A percentile compares a stretch with the other conserved stretches of the same genome.
phyloP scores from a whole-genome alignment of 768 basidiomycete species.

The Serendipita sp. region DNA sequence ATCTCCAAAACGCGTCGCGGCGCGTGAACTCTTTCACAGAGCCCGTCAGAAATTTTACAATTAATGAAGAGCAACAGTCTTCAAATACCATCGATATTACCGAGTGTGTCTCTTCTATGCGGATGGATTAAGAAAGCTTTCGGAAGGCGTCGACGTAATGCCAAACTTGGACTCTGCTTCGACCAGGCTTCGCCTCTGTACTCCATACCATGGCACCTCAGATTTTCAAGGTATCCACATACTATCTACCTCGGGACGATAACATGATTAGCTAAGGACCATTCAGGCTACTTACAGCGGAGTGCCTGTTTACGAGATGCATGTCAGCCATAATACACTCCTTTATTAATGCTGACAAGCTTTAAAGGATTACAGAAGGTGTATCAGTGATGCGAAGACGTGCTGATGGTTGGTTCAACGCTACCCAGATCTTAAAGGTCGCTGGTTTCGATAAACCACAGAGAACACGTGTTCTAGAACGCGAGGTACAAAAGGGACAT shows the following conservation, averaged over 20 bases:
- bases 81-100: too few relatives aligned
- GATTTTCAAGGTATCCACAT: conserved; percentile 61
- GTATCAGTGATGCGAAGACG: conserved; percentile 97
- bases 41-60: too few relatives aligned
- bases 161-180: not conserved
- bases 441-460: conserved; percentile 99
- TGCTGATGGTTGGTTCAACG: conserved; percentile 95
- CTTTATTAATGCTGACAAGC: conserved; percentile 21
- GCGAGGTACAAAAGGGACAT: conserved; percentile 96
- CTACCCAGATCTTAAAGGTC: conserved; percentile 97
- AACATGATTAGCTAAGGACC: conserved; percentile 10
- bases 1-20: not conserved
- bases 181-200: not conserved
- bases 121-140: too few relatives aligned
- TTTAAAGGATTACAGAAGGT: conserved; percentile 77
- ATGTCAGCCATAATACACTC: conserved; percentile 21
- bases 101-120: too few relatives aligned
- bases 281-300: conserved; percentile 79
- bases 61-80: too few relatives aligned
- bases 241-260: conserved; percentile 11
- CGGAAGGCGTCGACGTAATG: too few relatives aligned
- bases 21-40: too few relatives aligned
- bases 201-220: conserved; percentile 26
- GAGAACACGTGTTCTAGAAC: conserved; percentile 87
- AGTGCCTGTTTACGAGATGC: conserved; percentile 88